phyloP scores from a whole-genome alignment of 768 basidiomycete species.

The Suillus ampliporus region DNA sequence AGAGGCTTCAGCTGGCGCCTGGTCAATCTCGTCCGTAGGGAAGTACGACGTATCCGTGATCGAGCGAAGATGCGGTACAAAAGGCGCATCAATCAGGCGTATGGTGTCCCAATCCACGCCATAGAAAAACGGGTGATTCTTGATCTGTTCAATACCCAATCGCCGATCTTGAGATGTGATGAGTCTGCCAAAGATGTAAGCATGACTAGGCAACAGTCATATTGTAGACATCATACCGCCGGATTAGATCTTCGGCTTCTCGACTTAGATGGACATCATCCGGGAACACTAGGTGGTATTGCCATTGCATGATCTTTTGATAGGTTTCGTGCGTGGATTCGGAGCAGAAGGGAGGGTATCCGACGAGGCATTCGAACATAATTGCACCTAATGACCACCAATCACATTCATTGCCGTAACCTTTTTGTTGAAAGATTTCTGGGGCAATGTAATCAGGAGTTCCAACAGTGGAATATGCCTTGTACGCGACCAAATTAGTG shows the following conservation, averaged over 20 bases:
- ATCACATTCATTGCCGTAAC: conserved; percentile 98
- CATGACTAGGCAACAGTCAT: neutral
- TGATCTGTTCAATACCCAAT: conserved; percentile 84
- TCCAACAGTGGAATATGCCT: conserved; percentile 98
- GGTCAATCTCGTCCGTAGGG: conserved; percentile 92
- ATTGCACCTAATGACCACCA: conserved; percentile 99
- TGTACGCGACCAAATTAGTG: conserved; percentile 6
- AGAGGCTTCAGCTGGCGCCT: conserved; percentile 57
- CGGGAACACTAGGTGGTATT: conserved; percentile 83
- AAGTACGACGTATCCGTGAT: conserved; percentile 99
- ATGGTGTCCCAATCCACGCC: conserved; percentile 94
- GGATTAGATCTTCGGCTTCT: conserved; percentile 90
- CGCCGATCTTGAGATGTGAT: conserved; percentile 86
- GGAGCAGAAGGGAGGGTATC: conserved; percentile 96
- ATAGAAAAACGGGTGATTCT: conserved; percentile 90
- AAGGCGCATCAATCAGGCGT: conserved; percentile 90
- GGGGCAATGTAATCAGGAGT: conserved; percentile 98
- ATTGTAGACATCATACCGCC: conserved; percentile 55
- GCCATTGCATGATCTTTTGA: conserved; percentile 97
- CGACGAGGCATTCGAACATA: conserved; percentile 97
- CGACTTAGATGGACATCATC: conserved; percentile 92
- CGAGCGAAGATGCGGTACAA: conserved; percentile 92
- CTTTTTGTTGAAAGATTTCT: conserved; percentile 94
- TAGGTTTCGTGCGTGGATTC: conserved; percentile 98
- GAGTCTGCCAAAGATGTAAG: conserved; percentile 52